Evolutionary conservation across 306 rosid genomes (phyloP).

Genomic region (Pterocarpus macrocarpus): DNA sequence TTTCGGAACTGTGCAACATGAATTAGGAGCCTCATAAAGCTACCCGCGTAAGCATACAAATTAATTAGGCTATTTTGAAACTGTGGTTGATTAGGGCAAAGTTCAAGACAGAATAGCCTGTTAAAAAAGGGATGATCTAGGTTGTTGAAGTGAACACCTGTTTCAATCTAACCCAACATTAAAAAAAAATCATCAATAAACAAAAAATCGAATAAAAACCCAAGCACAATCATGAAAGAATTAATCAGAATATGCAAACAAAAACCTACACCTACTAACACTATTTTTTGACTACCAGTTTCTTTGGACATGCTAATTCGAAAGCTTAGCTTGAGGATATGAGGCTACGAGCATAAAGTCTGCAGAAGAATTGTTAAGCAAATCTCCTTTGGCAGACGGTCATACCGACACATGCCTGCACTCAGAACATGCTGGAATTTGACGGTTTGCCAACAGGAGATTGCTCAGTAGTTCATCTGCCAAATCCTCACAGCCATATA

Average conservation of each 20-base stretch:
- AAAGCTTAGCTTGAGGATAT: not conserved
- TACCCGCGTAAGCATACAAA: too few species aligned
- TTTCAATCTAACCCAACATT: not conserved
- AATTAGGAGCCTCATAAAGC: too few species aligned
- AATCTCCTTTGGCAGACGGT: slow-evolving; percentile 45
- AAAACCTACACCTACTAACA: not conserved
- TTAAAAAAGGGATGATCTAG: too few species aligned
- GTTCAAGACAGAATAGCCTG: too few species aligned
- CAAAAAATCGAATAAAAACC: not conserved
- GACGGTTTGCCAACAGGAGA: slow-evolving; percentile 42
- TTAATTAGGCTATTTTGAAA: too few species aligned
- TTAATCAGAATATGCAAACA: not conserved
- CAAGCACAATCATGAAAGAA: not conserved
- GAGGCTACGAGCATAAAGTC: not conserved
- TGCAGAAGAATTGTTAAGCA: slow-evolving; percentile 36
- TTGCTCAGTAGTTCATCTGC: slow-evolving; percentile 14
- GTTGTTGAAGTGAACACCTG: too few species aligned
- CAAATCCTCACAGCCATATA: not conserved
- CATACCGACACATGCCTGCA: not conserved
- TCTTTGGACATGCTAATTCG: not conserved
- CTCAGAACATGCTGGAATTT: not conserved
- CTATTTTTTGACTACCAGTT: too few species aligned
- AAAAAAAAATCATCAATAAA: not conserved
- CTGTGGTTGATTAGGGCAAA: too few species aligned
- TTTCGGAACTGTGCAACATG: too few species aligned